Base-by-base conservation (phyloP, 805 yeast species). In the Myxozyma nipponensis region DNA sequence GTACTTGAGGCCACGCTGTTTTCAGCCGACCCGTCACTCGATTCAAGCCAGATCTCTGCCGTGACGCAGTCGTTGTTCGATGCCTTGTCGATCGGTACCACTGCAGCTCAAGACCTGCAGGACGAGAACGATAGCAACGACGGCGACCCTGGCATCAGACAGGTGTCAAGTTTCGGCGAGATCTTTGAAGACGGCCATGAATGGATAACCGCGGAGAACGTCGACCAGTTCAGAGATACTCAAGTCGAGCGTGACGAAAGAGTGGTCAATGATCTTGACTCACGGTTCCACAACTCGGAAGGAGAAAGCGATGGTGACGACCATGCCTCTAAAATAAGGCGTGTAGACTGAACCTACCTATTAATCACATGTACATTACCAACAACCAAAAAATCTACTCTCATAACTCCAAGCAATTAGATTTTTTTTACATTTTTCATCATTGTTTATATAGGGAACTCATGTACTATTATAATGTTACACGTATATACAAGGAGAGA, bases 131-230 rank as follows among this genome's bases (percentile, higher is more conserved):
- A 40, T 4, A 37, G 45, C 36, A 45, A 28, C 5, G 47, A 24
- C 21, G 40, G 30, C 22, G 23, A 21, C 13, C 39, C 32, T 47
- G 34, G 34, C 38, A n/a, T n/a, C n/a, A n/a, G n/a, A 6, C 26
- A 32, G 1, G 4, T 52, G 22, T 17, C 35, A 9, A 32, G 28
- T 10, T 15, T 23, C 4, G 50, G 26, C 15, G 54, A 53, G 19
- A 44, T 50, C 1, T 47, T 46, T 43, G 51, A 39, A 4, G 28
- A 10, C 9, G 49, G 47, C 2, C 51, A 53, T 25, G 39, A 49
- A 18, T 53, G 57, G 57, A 53, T 53, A 7, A 53, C 55, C 5
- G 57, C 54, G 4, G 57, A 49, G n/a, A 53, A 53, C 22, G 57
- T 53, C n/a, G 55, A 53, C 32, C 41, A 42, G 38, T 53, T 53